Evolutionary conservation across 257 asterid genomes (phyloP), one percentile per base, ranked within the genome.

Genomic region (Petrea volubilis): DNA sequence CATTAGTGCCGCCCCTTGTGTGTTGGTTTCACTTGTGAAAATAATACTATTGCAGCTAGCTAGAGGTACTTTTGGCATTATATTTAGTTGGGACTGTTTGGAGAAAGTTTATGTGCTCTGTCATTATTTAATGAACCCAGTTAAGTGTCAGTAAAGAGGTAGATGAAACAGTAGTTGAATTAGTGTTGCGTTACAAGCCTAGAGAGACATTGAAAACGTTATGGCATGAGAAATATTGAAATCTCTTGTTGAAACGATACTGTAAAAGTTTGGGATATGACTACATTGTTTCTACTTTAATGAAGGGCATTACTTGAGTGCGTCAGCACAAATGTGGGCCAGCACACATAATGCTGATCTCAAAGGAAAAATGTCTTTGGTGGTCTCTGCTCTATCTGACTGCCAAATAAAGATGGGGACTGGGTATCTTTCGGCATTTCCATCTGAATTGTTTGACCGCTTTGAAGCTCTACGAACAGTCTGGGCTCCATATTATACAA

Each of bases 401-500:
- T 87, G 96, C 79, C 98, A 93, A 60, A 64, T n/a, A 34, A 68
- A 87, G 78, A 79, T 91, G 60, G 91, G 94, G 12, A 82, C 87
- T 6, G 98, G 98, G 0, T 93, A 93, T 82, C 96, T 93, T 75
- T 89, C 97, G 1, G 98, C 97, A 40, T 93, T 93, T 64, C 97
- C 98, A n/a, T 57, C 96, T 2, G 96, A 91, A 18, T 60, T 76
- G 49, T 93, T 93, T 36, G 96, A 93, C 67, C 88, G 90, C 0
- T 78, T 91, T 68, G 98, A 91, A 77, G 82, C 86, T 60, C 55
- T 93, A 60, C 14, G 74, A 67, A 61, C 77, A 52, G 98, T 93
- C n/a, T 93, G 98, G 98, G 97, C 98, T 36, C 98, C 98, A 3
- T 94, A 94, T 80, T 94, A 91, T 73, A 91, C 98, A 8, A 88